Evolutionary conservation across 345 rosid species (phyloP), one percentile per base, ranked within the genome.

Genomic region (Passiflora organensis): DNA sequence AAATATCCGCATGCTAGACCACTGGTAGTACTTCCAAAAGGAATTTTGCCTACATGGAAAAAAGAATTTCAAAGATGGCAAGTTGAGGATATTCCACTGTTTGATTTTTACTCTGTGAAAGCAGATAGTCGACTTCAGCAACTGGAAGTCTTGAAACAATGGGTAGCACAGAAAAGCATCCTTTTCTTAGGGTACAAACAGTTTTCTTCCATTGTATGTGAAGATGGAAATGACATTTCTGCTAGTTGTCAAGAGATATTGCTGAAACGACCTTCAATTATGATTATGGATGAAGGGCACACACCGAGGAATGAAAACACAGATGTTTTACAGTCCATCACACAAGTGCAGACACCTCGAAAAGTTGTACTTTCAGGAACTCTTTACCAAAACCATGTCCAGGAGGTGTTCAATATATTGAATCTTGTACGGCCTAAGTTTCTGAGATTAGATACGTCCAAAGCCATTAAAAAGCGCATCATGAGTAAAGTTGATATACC

Each of bases 361-460:
- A 91, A 88, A 66, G 96, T 91, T 15, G 96, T 88, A 2, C 95
- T 88, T 59, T 83, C 95, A 0, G 95, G 98, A 47, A 91, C 96
- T 1, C 78, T 91, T 39, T 91, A 88, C 60, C 98, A 88, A 42
- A 88, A 91, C 60, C 88, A 82, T 39, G 98, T 91, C 25, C 76
- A 76, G 64, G 96, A 88, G 70, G 98, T 88, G 23, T 91, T 88
- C 51, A 91, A 88, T 56, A 80, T 91, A 47, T 43, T 91, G 61
- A 80, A 91, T 32, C 95, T 91, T 12, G 89, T 88, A 37, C 84
- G 84, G n/a, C 98, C 96, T 22, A 88, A 74, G 82, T 91, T 91
- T 73, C 73, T 86, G 39, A 82, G 66, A 62, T 50, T 65, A 62
- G 78, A 76, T 39, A 58, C 67, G 45, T 70, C 86, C 6, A 67